Base-by-base conservation (phyloP, 768 basidiomycete species). In the Rhizopogon vinicolor region DNA sequence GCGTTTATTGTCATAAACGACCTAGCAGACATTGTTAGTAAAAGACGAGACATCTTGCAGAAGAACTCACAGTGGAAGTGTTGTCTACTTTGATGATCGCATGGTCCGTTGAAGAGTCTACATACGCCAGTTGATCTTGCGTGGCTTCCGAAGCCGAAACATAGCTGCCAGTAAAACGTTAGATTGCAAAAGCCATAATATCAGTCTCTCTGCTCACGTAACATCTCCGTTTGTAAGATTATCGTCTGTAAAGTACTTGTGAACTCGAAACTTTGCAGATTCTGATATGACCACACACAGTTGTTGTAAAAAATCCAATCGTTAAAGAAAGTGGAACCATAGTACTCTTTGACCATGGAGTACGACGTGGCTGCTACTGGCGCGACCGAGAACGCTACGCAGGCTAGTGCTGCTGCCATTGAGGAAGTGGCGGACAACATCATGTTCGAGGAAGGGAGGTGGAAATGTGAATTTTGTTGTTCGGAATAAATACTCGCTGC, bases 31-130 rank as follows among this genome's bases (percentile, higher is more conserved):
- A 18, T 51, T 41, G 25, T 4, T 7, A 60, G 44, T 29, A 53
- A 49, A 43, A 13, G 16, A 31, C 19, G 25, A 50, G 43, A 58
- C 7, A 28, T 10, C 12, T 29, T 14, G 28, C 2, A 40, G 25
- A 16, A 42, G 56, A 62, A 16, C 66, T 66, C 16, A 88, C 78
- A 1, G 63, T 73, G 1, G 84, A 75, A 29, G 78, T 81, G 65
- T 90, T 89, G 71, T 91, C 89, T 12, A 91, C 87, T 62, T 79
- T 81, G 64, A 91, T 86, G 62, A 91, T 82, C 1, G 88, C 89
- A 57, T 86, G 86, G 13, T 84, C 85, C 3, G 87, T 85, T 16
- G 73, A 59, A 7, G 76, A 28, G 59, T 91, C 85, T 42, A 88
- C 78, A 62, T 78, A 88, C 1, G 85, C 79, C 37, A 89, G 80